Base-by-base conservation (phyloP, 2,329 filamentous ascomycete species). In the Xylariaceae sp. region DNA sequence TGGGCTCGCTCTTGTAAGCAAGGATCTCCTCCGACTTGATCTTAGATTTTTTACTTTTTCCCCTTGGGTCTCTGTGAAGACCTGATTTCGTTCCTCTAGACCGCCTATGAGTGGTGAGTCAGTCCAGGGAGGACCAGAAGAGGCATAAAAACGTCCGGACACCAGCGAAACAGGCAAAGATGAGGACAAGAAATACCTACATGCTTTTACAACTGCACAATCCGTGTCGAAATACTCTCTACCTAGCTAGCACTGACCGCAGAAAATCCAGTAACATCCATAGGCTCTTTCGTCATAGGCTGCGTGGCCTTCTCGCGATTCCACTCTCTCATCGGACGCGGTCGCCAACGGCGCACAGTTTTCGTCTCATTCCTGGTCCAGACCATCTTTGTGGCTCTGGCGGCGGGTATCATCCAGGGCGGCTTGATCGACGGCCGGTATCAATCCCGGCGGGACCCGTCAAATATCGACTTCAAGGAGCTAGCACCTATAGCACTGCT, bases 401-500 rank as follows among this genome's bases (percentile, higher is more conserved):
- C 65, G 10, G 65, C 65, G 29, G 58, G 61, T n/a, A 56, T 68
- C 19, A 65, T 67, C 47, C 62, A 67, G 54, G 58, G 62, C 19
- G 63, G 65, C 16, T 42, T 67, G 29, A 59, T 68, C 42, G 61
- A 67, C 55, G 66, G 64, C 3, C 59, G 54, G 16, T 65, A 67
- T 47, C 65, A 65, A 18, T 65, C 65, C n/a, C 54, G 36, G 19
- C 58, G 60, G 44, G 58, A 64, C 42, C 59, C 62, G 0, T 15
- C 22, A 5, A 59, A 64, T 15, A 59, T 66, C 43, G 60, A 67
- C 57, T 67, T 67, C 43, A 49, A 48, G 1, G 65, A 65, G 46
- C 60, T 68, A 15, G 62, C 52, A n/a, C 63, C 65, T 19, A 60
- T 81, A 3, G 75, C 68, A 4, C 71, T 79, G 54, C 69, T 85